phyloP scores from a whole-genome alignment of 768 basidiomycete genomes.

The Cystobasidium onofrii region DNA sequence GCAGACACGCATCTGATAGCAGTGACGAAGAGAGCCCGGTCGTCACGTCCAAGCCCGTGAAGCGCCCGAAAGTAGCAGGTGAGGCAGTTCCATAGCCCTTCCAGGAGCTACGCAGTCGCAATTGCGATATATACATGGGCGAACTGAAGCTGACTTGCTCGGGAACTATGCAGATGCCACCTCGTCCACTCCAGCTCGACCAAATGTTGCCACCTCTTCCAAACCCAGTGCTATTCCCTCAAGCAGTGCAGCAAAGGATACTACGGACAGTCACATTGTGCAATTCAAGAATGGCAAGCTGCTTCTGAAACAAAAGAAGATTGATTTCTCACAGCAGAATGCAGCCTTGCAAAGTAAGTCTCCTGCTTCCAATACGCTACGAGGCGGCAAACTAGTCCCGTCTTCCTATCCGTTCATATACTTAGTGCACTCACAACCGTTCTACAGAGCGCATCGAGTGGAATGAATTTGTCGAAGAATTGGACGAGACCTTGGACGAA shows the following conservation, averaged over 20 bases:
- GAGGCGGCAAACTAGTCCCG: no score
- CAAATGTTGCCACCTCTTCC: not conserved
- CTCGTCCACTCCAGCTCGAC: not conserved
- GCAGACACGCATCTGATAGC: not conserved
- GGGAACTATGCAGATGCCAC: not conserved
- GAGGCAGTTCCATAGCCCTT: not conserved
- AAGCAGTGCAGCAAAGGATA: not conserved
- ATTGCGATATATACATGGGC: not conserved
- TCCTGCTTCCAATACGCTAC: not conserved
- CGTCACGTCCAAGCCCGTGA: not conserved
- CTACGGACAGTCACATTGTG: not conserved
- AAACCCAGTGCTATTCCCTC: not conserved
- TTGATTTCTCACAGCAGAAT: conserved; percentile 19
- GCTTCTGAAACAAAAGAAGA: conserved; percentile 20
- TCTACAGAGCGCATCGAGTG: conserved; percentile 41
- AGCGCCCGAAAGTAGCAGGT: not conserved
- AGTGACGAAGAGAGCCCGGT: not conserved
- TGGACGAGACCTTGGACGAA: conserved; percentile 52
- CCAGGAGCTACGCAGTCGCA: no score
- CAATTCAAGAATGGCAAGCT: conserved; percentile 27
- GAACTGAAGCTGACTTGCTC: no score
- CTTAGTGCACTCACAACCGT: not conserved
- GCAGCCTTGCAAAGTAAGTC: conserved; percentile 13
- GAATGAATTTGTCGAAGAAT: conserved; percentile 49
- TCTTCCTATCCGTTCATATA: not conserved